A percentile compares a stretch with the other conserved stretches of the same genome.
Conservation (phyloP, 2,329 filamentous ascomycete species). For the Trichoderma oligosporum region DNA sequence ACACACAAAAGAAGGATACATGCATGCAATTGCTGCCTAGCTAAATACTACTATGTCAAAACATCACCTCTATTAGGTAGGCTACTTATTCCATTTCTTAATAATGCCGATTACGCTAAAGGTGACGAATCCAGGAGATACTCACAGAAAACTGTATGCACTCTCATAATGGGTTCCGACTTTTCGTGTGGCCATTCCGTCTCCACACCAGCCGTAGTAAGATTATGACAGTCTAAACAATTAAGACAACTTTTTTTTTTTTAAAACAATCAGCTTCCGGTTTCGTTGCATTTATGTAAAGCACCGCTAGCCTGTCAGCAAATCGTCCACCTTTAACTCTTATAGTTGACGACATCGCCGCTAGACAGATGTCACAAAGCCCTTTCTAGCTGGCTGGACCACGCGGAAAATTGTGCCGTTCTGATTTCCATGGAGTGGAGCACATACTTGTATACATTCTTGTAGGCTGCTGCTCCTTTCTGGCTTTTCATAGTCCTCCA, state of each 20-base stretch:
- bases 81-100: not conserved
- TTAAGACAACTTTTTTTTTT: not conserved
- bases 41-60: not conserved
- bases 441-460: constrained; percentile 12
- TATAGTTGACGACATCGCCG: constrained; percentile 8
- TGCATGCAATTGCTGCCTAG: not conserved
- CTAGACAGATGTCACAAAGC: constrained; percentile 17
- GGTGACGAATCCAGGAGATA: constrained; percentile 5
- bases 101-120: not conserved
- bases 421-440: constrained; percentile 12
- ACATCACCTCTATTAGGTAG: not conserved
- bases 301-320: constrained; percentile 11
- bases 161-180: too few species aligned
- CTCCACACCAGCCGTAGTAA: constrained; percentile 11
- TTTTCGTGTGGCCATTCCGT: not conserved
- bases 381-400: constrained; percentile 7
- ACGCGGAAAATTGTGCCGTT: constrained; percentile 7
- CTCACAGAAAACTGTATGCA: not conserved
- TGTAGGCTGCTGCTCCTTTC: not conserved
- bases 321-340: constrained; percentile 9
- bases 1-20: not conserved
- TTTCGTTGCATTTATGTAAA: constrained; percentile 13
- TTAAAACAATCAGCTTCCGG: not conserved
- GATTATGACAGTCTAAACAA: constrained; percentile 9
- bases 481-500: not conserved